These are phyloP conservation scores for Aspergillus sergii DNA, from an alignment of 2,329 filamentous ascomycete species.

Conservation along the genomic window DNA sequence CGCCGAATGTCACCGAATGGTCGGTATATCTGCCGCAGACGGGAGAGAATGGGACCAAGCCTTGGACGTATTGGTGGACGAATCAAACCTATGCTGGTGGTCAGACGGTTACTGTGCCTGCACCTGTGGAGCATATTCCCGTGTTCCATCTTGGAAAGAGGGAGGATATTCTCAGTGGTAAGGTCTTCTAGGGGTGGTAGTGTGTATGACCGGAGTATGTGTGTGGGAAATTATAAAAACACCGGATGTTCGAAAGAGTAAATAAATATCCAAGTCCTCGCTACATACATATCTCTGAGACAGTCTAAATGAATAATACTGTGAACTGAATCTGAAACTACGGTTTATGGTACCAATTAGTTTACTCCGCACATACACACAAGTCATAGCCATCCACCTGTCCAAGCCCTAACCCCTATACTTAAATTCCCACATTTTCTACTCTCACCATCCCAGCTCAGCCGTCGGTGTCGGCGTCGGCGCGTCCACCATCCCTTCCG, in stretches of 20 bases:
- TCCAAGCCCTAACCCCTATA: too few species aligned
- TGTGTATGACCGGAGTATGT: background rate
- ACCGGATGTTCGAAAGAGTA: accelerated
- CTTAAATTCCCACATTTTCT: too few species aligned
- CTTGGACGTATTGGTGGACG: slow-evolving; percentile 47
- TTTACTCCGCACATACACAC: background rate
- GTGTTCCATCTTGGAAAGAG: slow-evolving; percentile 64
- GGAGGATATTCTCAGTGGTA: slow-evolving; percentile 67
- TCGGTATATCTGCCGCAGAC: slow-evolving; percentile 39
- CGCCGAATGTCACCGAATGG: slow-evolving; percentile 40
- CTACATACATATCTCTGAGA: too few species aligned
- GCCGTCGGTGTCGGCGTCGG: background rate
- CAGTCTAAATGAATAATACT: background rate
- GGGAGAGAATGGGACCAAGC: slow-evolving; percentile 23
- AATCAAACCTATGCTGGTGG: slow-evolving; percentile 43
- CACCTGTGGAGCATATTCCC: slow-evolving; percentile 26
- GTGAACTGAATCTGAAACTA: background rate
- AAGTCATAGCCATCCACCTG: too few species aligned
- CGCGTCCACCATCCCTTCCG: background rate
- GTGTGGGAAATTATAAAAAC: accelerated
- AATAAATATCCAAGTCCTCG: background rate
- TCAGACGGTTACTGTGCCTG: slow-evolving; percentile 41
- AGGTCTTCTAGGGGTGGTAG: slow-evolving; percentile 14
- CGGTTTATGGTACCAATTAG: background rate
- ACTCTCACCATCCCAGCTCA: background rate